Base-by-base conservation (phyloP, 2,329 filamentous ascomycete species). In the Endothia cerciana region DNA sequence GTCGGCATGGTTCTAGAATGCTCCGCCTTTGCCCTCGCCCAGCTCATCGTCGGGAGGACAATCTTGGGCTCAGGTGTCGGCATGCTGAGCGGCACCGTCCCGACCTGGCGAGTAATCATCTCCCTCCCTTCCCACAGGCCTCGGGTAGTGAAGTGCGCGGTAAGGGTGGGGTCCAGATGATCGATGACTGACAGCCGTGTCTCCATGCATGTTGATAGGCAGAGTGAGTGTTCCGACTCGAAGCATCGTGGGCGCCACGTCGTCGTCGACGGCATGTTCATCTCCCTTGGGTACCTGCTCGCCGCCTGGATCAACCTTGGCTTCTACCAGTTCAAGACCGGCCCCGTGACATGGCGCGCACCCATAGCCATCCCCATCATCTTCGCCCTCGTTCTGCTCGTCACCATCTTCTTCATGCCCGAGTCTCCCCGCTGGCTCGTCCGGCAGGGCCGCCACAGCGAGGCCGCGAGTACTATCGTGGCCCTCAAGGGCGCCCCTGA, bases 31-130 rank as follows among this genome's bases (percentile, higher is more conserved):
- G n/a, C n/a, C n/a, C n/a, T 84, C 4, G 71, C 78, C 1, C 82
- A 85, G 65, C 75, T 86, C 58, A 82, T 85, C 60, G 75, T 83
- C 40, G 82, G 81, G n/a, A 79, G 83, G 63, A 70, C 85, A n/a
- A 76, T 86, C n/a, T 82, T 82, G 25, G 83, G 84, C 40, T 76
- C 84, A 63, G 84, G 83, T 71, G 70, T 76, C 65, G 57, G 75
- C 57, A 71, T 55, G 62, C 68, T 82, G 80, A 84, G 17, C 79
- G 81, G 84, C 83, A 87, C 63, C 79, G 80, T 70, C 28, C 72
- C 71, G 0, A 69, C 69, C 36, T 71, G 69, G n/a, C n/a, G n/a
- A n/a, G n/a, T n/a, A n/a, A n/a, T n/a, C n/a, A n/a, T n/a, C n/a
- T n/a, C n/a, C n/a, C n/a, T n/a, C n/a, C n/a, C n/a, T n/a, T n/a